Percentiles rank a stretch among this genome's conserved stretches.
These are phyloP conservation scores for Hypocreales sp. DNA, from an alignment of 2,329 filamentous ascomycete genomes.

Conservation along the genomic window DNA sequence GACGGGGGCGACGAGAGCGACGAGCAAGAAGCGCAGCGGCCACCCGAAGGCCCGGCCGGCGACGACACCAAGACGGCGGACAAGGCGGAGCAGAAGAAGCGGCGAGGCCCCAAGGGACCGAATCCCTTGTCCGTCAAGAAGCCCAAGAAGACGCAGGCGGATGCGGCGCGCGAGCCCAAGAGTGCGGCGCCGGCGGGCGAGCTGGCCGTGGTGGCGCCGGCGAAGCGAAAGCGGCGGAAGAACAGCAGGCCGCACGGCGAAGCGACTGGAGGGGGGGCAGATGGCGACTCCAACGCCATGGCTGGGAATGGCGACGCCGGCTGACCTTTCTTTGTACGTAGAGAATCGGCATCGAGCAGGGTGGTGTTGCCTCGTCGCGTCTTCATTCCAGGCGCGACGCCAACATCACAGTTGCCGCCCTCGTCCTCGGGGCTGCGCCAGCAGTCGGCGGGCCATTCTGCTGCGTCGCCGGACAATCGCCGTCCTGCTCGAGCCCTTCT, in stretches of 20 bases:
- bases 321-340: too few species aligned
- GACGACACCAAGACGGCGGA: slow-evolving; percentile 17
- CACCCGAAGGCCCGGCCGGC: background rate
- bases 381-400: too few species aligned
- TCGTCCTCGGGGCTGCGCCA: too few species aligned
- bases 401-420: too few species aligned
- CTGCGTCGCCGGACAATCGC: too few species aligned
- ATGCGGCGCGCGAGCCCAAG: slow-evolving; percentile 19
- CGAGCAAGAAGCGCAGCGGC: slow-evolving; percentile 7
- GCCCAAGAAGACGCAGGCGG: slow-evolving; percentile 33
- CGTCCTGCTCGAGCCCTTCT: too few species aligned
- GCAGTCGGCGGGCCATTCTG: too few species aligned
- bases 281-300: too few species aligned
- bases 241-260: slow-evolving; percentile 17
- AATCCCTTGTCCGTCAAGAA: slow-evolving; percentile 62
- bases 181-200: slow-evolving; percentile 10
- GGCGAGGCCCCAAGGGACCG: slow-evolving; percentile 48
- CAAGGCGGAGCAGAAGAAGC: slow-evolving; percentile 40
- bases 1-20: slow-evolving; percentile 25
- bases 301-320: slow-evolving; percentile 6
- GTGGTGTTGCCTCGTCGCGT: too few species aligned
- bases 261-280: slow-evolving; percentile 5
- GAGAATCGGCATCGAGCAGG: too few species aligned
- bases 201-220: slow-evolving; percentile 8
- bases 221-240: slow-evolving; percentile 16